Base-by-base conservation (phyloP, 129 eudicot species). In the Lactuca sativa region DNA sequence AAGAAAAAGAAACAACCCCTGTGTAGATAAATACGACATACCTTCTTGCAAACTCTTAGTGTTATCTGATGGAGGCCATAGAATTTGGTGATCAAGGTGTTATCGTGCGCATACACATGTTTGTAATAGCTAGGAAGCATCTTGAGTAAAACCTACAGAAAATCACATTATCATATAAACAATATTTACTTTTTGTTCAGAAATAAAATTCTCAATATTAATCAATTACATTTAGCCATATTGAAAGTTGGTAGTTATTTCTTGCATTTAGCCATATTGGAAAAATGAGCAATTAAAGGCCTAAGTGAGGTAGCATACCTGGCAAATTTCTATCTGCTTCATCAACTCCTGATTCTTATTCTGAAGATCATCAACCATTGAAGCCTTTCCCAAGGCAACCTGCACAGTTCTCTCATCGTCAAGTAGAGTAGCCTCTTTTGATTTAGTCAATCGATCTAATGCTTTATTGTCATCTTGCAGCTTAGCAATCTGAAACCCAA, bases 261-360 rank as follows among this genome's bases (percentile, higher is more conserved):
- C 21, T 21, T 21, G 21, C 21, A 21, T 21, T 21, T 21, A 21
- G 21, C 21, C 10, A 49, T 67, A n/a, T 61, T 21, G 38, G 64
- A 71, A 76, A 13, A 14, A 70, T 38, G 47, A 67, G 38, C 43
- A n/a, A 32, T 7, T 66, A 56, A n/a, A 12, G 16, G 36, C 32
- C 12, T 57, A 34, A 33, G 58, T 59, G 73, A 59, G 21, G 21
- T 51, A 32, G 38, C 43, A 53, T 64, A 88, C 97, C 90, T 88
- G 95, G 78, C 97, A 91, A 59, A 91, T 91, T 78, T 91, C 97
- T 63, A 91, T 91, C 79, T 91, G 97, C 71, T 91, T 91, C 97
- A 91, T 91, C 83, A 91, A 78, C 74, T 91, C 97, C 73, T 90
- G 97, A 71, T 90, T 90, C 76, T 90, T 90, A 72, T 90, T 90